Conservation (phyloP, 2,329 filamentous ascomycete genomes). For the Venturia nashicola region DNA sequence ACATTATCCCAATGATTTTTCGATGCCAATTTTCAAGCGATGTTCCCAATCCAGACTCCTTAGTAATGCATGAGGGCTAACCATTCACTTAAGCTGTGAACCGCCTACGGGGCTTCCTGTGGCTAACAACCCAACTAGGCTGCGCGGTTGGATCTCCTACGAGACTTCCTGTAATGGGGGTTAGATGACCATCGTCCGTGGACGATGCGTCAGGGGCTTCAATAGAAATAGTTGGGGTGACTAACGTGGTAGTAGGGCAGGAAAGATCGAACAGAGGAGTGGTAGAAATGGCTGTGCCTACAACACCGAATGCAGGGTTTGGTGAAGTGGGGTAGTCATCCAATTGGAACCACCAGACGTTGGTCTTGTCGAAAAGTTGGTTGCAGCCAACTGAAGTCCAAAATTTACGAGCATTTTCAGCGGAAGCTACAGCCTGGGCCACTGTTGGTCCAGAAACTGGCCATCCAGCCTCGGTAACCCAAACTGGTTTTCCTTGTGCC, state of each 20-base stretch:
- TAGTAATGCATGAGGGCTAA: neutral
- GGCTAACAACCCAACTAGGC: neutral
- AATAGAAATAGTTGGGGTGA: neutral
- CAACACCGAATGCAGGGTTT: constrained; percentile 58
- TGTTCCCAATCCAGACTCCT: neutral
- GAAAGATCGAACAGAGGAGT: constrained; percentile 23
- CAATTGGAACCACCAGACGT: constrained; percentile 59
- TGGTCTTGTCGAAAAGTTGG: constrained; percentile 44
- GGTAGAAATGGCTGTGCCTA: constrained; percentile 33
- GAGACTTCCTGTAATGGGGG: neutral
- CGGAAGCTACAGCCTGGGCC: constrained; percentile 48
- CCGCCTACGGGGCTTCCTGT: too few species aligned
- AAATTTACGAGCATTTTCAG: constrained; percentile 62
- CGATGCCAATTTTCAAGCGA: neutral
- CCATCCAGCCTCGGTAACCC: constrained; percentile 85
- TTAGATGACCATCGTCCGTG: constrained; percentile 17
- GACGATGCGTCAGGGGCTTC: too few species aligned
- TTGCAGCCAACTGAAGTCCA: constrained; percentile 69
- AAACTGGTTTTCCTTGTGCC: constrained; percentile 57
- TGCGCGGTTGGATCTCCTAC: neutral
- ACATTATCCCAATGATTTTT: neutral
- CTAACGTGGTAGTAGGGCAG: constrained; percentile 16
- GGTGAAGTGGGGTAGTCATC: constrained; percentile 49
- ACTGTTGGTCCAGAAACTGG: constrained; percentile 56
- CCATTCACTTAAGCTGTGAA: neutral